Percentiles rank a stretch among this genome's conserved stretches.
Evolutionary conservation across 805 yeast species (phyloP).

Genomic region (Ogataea philodendri): DNA sequence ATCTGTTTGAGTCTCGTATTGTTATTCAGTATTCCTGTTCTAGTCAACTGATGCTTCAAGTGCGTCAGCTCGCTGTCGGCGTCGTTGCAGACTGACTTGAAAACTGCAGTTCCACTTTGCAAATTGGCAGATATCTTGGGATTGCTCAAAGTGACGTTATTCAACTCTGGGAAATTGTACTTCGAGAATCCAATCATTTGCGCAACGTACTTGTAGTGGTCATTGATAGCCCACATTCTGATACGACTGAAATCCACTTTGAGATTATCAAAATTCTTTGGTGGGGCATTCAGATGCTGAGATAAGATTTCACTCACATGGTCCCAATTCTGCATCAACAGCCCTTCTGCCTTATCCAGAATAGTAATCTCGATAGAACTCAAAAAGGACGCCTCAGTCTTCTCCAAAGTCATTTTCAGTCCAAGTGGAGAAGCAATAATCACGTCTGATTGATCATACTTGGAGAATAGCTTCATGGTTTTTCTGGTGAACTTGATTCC

Average conservation of each 20-base stretch:
- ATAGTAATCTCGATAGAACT: conserved; percentile 83
- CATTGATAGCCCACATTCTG: conserved; percentile 89
- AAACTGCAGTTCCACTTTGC: conserved; percentile 54
- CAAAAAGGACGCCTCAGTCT: conserved; percentile 55
- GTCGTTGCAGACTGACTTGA: conserved; percentile 45
- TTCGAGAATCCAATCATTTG: conserved; percentile 80
- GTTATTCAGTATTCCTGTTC: conserved; percentile 33
- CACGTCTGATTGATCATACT: conserved; percentile 81
- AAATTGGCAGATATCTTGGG: conserved; percentile 49
- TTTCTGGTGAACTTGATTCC: conserved; percentile 92
- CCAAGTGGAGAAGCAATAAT: conserved; percentile 93
- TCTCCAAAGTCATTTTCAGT: conserved; percentile 64
- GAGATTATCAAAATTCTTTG: conserved; percentile 56
- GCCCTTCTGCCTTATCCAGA: conserved; percentile 79
- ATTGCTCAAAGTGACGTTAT: conserved; percentile 48
- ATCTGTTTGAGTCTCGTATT: conserved; percentile 57
- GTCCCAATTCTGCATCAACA: conserved; percentile 92
- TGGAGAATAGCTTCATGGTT: conserved; percentile 76
- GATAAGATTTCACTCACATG: conserved; percentile 67
- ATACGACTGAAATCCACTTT: conserved; percentile 89
- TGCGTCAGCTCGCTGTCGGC: conserved; percentile 56
- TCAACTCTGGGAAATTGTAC: conserved; percentile 77
- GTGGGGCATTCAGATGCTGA: conserved; percentile 70
- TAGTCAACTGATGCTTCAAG: conserved; percentile 45
- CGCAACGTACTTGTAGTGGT: conserved; percentile 66